A percentile compares a stretch with the other conserved stretches of the same genome.
Evolutionary conservation across 164 flowering plant genomes (phyloP).

Genomic region (Vitis rupestris): DNA sequence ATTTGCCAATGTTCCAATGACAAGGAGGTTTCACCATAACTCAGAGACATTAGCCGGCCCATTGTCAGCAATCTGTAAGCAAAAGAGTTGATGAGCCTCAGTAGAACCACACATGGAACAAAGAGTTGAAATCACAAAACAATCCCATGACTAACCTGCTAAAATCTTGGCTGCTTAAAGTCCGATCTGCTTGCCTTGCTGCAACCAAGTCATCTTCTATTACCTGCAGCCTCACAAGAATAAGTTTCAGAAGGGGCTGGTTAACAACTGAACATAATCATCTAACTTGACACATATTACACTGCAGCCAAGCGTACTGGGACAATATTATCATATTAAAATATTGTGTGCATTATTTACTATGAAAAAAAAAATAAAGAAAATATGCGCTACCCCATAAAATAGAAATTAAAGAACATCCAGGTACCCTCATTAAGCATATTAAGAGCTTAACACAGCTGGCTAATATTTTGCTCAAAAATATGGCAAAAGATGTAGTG

Average conservation of each 20-base stretch:
- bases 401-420: no score
- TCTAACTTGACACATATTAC: no score
- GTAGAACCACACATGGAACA: background rate
- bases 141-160: slow-evolving; percentile 55
- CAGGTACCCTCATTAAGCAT: no score
- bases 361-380: no score
- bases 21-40: slow-evolving; percentile 71
- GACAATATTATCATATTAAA: no score
- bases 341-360: no score
- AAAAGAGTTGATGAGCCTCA: background rate
- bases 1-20: slow-evolving; percentile 88
- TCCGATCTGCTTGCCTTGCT: slow-evolving; percentile 77
- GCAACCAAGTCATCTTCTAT: slow-evolving; percentile 87
- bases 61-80: slow-evolving; percentile 76
- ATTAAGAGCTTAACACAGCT: no score
- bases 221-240: slow-evolving; percentile 34
- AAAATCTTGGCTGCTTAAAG: slow-evolving; percentile 63
- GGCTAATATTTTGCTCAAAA: background rate
- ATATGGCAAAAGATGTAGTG: background rate
- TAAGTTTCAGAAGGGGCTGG: background rate
- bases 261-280: no score
- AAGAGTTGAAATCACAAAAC: background rate
- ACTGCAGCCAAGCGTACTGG: no score
- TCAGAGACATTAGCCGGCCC: slow-evolving; percentile 73
- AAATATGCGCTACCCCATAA: no score